Evolutionary conservation across 169 alveolate genomes (phyloP).

Genomic region (Eimeria praecox): DNA sequence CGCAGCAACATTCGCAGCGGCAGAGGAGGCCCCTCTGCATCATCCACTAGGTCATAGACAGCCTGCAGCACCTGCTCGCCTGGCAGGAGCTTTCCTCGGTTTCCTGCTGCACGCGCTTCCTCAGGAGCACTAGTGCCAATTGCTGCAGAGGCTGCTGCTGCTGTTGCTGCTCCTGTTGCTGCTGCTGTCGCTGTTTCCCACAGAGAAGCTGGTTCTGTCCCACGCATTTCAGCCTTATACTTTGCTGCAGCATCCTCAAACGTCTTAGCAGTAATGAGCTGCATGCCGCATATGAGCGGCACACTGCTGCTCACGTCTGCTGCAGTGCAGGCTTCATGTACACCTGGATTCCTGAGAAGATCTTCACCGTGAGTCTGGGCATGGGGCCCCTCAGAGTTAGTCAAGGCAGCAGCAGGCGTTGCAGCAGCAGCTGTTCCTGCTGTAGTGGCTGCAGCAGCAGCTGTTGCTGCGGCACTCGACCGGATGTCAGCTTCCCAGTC

Average conservation of each 20-base stretch:
- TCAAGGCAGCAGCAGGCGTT: background rate
- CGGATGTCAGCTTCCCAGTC: conserved; percentile 46
- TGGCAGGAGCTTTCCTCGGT: background rate
- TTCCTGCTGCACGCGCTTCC: background rate
- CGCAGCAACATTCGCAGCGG: conserved; percentile 6
- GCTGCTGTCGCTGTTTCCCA: conserved; percentile 11
- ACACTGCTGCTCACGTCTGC: conserved; percentile 8
- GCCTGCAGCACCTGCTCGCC: conserved; percentile 24
- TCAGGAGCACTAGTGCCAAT: background rate
- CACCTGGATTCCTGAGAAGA: background rate
- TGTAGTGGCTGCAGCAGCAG: background rate
- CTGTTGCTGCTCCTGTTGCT: background rate
- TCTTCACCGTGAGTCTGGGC: background rate
- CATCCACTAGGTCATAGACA: background rate
- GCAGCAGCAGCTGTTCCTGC: conserved; percentile 2
- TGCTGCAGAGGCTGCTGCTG: background rate
- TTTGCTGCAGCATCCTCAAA: conserved; percentile 43
- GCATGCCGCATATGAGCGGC: conserved; percentile 56
- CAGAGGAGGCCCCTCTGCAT: background rate
- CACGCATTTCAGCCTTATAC: conserved; percentile 5
- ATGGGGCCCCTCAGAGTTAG: background rate
- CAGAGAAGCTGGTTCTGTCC: background rate
- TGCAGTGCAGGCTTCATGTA: background rate
- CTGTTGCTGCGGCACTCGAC: background rate
- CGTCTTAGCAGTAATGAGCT: conserved; percentile 17